Evolutionary conservation across 768 basidiomycete species (phyloP).

Genomic region (Collybia nuda): DNA sequence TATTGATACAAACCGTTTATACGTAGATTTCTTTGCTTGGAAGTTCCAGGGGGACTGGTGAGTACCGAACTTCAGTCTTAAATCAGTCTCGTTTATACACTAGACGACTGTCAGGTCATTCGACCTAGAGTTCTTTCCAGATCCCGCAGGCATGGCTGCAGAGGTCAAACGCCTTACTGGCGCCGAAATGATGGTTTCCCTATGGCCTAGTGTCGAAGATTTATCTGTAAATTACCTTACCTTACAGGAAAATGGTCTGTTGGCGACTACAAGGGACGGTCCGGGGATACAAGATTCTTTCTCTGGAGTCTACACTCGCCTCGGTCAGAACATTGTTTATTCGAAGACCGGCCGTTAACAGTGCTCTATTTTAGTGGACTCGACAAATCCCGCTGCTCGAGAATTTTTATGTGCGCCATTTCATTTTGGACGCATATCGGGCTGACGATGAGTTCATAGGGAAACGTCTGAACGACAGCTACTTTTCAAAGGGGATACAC

Average conservation of each 20-base stretch:
- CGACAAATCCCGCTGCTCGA: slow-evolving; percentile 33
- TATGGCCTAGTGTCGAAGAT: slow-evolving; percentile 38
- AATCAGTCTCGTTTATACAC: too few relatives aligned
- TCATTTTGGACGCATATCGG: neutral
- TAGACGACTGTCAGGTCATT: slow-evolving; percentile 25
- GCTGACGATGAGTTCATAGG: slow-evolving; percentile 16
- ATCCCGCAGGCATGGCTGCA: slow-evolving; percentile 30
- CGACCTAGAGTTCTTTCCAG: slow-evolving; percentile 31
- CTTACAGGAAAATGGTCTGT: slow-evolving; percentile 27
- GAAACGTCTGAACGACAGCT: slow-evolving; percentile 33
- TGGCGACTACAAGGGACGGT: slow-evolving; percentile 34
- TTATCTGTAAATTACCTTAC: slow-evolving; percentile 31
- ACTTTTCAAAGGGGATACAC: slow-evolving; percentile 34
- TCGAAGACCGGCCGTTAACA: neutral
- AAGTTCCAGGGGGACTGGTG: slow-evolving; percentile 38
- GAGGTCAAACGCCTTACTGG: slow-evolving; percentile 32
- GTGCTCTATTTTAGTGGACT: slow-evolving; percentile 21
- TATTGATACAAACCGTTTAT: neutral
- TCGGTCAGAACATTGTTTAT: slow-evolving; percentile 13
- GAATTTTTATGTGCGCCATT: slow-evolving; percentile 31
- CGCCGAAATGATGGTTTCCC: slow-evolving; percentile 37
- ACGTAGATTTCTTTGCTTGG: slow-evolving; percentile 35
- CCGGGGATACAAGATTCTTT: slow-evolving; percentile 34
- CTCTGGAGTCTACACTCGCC: slow-evolving; percentile 32
- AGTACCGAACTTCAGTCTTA: neutral